phyloP scores from a whole-genome alignment of 495 filamentous ascomycete species.

The Immersiella caudata region DNA sequence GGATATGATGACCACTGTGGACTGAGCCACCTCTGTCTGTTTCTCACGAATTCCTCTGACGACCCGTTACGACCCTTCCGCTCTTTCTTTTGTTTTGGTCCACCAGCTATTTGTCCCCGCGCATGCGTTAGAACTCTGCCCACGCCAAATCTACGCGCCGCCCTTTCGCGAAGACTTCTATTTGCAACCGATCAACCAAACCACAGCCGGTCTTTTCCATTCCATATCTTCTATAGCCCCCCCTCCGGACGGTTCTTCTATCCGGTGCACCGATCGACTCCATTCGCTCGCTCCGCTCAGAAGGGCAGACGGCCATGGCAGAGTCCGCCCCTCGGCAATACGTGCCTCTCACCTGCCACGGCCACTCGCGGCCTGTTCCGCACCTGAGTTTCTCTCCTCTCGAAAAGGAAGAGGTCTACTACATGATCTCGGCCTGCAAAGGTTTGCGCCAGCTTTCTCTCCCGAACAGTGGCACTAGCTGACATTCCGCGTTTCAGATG shows the following conservation, averaged over 20 bases:
- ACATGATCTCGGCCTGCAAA: constrained; percentile 97
- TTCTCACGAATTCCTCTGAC: constrained; percentile 30
- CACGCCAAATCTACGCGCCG: constrained; percentile 1
- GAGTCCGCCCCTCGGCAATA: constrained; percentile 54
- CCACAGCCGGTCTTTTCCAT: neutral
- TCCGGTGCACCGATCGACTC: neutral
- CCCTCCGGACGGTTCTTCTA: neutral
- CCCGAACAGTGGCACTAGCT: neutral
- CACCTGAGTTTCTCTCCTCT: constrained; percentile 92
- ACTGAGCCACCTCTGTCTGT: constrained; percentile 19
- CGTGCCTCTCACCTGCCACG: constrained; percentile 94
- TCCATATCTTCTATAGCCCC: neutral
- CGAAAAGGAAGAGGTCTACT: constrained; percentile 81
- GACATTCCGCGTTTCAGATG: constrained; percentile 59
- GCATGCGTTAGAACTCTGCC: constrained; percentile 15
- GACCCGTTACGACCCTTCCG: constrained; percentile 34
- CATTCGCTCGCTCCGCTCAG: neutral
- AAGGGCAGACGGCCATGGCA: constrained; percentile 40
- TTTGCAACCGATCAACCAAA: neutral
- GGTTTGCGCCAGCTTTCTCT: constrained; percentile 53
- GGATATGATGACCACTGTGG: constrained; percentile 20
- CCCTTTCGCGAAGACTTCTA: neutral
- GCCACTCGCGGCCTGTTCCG: constrained; percentile 92
- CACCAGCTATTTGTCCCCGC: constrained; percentile 8
- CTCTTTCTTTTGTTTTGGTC: constrained; percentile 24